Percentiles rank a stretch among this genome's conserved stretches.
phyloP scores from a whole-genome alignment of 73 alveolate species.

The Paramecium sonneborni region DNA sequence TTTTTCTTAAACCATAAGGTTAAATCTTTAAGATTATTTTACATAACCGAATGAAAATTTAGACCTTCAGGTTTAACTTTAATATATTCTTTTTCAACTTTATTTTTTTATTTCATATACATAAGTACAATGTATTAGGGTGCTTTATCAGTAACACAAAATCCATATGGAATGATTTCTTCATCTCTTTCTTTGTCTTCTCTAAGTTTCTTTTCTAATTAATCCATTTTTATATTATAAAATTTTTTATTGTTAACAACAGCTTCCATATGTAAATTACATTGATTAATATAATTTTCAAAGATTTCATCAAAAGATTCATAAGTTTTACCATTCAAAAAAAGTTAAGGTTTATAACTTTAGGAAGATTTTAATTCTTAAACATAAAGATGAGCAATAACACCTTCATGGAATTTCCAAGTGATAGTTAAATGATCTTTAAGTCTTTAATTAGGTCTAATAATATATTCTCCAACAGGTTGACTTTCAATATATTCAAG shows the following conservation, averaged over 20 bases:
- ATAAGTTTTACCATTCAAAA: constrained; percentile 79
- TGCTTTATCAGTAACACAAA: constrained; percentile 82
- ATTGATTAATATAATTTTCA: constrained; percentile 87
- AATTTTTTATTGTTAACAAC: constrained; percentile 73
- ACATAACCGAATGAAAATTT: constrained; percentile 75
- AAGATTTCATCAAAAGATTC: constrained; percentile 90
- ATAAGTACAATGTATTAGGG: constrained; percentile 91
- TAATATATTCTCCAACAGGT: constrained; percentile 90
- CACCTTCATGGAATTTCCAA: constrained; percentile 89
- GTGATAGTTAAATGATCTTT: constrained; percentile 86
- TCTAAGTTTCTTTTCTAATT: constrained; percentile 75
- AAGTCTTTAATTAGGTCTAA: constrained; percentile 91
- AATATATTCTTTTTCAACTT: constrained; percentile 81
- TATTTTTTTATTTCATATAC: constrained; percentile 81
- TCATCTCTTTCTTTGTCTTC: constrained; percentile 80
- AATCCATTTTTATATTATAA: constrained; percentile 1
- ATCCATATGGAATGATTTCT: constrained; percentile 84
- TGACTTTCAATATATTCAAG: constrained; percentile 74
- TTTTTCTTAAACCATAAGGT: constrained; percentile 67
- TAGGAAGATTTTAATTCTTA: constrained; percentile 83
- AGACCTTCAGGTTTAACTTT: constrained; percentile 91
- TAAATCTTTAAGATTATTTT: constrained; percentile 55
- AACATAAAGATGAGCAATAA: constrained; percentile 88
- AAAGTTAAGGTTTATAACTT: constrained; percentile 77
- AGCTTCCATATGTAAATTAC: constrained; percentile 77